Percentiles rank a stretch among this genome's conserved stretches.
Evolutionary conservation across 108 stramenopile species (phyloP).

Genomic region (Fistulifera pelliculosa): DNA sequence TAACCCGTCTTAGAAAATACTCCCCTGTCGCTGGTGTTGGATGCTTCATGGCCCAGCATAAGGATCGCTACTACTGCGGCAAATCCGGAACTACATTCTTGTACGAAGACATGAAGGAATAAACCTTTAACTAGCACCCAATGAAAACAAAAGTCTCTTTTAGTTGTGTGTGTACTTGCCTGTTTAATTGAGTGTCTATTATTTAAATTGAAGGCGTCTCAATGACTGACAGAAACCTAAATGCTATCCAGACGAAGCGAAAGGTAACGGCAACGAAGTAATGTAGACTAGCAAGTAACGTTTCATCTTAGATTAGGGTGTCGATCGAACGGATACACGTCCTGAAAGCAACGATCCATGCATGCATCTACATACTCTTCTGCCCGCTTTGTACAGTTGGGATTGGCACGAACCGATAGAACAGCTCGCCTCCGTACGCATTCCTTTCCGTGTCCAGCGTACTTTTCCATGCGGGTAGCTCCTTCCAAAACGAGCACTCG

Average conservation of each 20-base stretch:
- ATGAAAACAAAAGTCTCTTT: too few species aligned
- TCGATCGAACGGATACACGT: constrained; percentile 82
- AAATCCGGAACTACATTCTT: constrained; percentile 94
- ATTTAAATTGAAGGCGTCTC: too few species aligned
- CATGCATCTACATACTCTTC: constrained; percentile 78
- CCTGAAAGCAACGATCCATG: constrained; percentile 74
- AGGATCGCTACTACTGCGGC: constrained; percentile 99
- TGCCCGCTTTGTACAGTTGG: constrained; percentile 73
- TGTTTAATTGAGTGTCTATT: too few species aligned
- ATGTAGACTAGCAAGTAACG: too few species aligned
- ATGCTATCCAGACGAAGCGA: too few species aligned
- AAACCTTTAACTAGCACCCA: constrained; percentile 7
- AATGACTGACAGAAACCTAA: too few species aligned
- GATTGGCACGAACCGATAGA: constrained; percentile 73
- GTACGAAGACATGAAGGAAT: constrained; percentile 90
- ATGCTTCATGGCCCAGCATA: constrained; percentile 99
- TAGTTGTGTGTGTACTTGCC: too few species aligned
- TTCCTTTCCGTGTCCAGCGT: constrained; percentile 57
- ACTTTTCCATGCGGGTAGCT: constrained; percentile 45
- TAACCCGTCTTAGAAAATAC: constrained; percentile 93
- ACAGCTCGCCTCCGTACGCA: constrained; percentile 73
- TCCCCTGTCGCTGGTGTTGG: constrained; percentile 94
- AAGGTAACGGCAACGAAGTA: too few species aligned
- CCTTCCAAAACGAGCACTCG: constrained; percentile 68
- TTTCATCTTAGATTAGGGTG: constrained; percentile 71